phyloP scores from a whole-genome alignment of 257 asterid species.

The Solanum megistacrolobum region DNA sequence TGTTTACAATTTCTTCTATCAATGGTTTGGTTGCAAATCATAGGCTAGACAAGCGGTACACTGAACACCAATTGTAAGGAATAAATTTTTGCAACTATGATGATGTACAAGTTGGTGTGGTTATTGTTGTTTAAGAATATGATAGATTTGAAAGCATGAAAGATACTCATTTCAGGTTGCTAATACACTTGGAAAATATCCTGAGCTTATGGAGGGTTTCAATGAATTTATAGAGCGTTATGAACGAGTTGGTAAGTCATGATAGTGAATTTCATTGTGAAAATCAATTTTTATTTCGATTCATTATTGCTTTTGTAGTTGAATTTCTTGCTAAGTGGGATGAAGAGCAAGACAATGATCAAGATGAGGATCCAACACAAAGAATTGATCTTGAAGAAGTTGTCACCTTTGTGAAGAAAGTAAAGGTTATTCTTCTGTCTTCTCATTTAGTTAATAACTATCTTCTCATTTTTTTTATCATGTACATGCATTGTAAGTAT shows the following conservation, averaged over 20 bases:
- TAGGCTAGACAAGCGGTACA: background rate
- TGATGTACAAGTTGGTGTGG: background rate
- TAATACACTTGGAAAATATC: constrained; percentile 72
- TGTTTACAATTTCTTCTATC: background rate
- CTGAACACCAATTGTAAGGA: background rate
- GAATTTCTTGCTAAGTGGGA: constrained; percentile 79
- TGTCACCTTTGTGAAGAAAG: background rate
- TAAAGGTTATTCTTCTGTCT: background rate
- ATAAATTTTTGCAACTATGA: background rate
- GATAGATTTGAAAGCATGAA: background rate
- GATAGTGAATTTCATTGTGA: background rate
- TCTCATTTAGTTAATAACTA: background rate
- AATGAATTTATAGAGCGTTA: constrained; percentile 72
- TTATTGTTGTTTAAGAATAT: background rate
- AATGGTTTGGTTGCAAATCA: background rate
- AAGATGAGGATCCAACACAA: background rate
- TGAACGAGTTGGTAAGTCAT: constrained; percentile 64
- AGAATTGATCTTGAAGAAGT: background rate
- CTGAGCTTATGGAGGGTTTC: constrained; percentile 91
- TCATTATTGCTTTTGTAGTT: constrained; percentile 30
- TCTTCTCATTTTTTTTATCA: too few species aligned
- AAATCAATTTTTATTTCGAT: constrained; percentile 1
- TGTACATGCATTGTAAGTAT: background rate
- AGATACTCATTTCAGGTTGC: constrained; percentile 40
- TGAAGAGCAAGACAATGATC: constrained; percentile 71